These are phyloP conservation scores for Tetrapisispora taiwanensis DNA, from an alignment of 805 yeast genomes.

Conservation along the genomic window DNA sequence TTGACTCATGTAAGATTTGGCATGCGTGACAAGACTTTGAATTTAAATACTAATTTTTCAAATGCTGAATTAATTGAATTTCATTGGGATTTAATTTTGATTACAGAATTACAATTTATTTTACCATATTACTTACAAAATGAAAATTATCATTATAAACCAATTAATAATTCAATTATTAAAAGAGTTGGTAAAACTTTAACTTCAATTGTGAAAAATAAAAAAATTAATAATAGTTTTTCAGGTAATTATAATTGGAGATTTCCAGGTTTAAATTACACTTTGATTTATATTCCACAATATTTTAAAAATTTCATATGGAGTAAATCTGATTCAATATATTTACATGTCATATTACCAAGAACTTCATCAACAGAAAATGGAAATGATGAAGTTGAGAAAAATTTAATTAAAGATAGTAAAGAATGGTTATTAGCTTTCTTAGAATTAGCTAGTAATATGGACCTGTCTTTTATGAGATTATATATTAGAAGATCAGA, in stretches of 20 bases:
- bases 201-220: constrained; percentile 1
- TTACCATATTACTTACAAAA: constrained; percentile 1
- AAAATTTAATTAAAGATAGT: constrained; percentile 3
- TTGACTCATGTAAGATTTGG: constrained; percentile 23
- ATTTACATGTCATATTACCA: constrained; percentile 17
- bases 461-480: constrained; percentile 12
- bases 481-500: constrained; percentile 16
- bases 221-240: background rate
- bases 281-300: constrained; percentile 18
- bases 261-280: constrained; percentile 16
- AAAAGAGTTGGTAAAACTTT: constrained; percentile 9
- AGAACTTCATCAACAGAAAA: background rate
- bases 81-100: constrained; percentile 26
- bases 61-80: constrained; percentile 14
- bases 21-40: constrained; percentile 24
- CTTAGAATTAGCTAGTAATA: constrained; percentile 18
- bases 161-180: constrained; percentile 8
- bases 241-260: constrained; percentile 12
- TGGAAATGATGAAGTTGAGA: background rate
- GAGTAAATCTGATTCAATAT: constrained; percentile 14
- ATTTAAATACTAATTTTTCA: background rate
- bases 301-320: constrained; percentile 18
- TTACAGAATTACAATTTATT: constrained; percentile 22
- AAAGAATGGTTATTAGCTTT: constrained; percentile 23
- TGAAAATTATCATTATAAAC: constrained; percentile 2